Conservation (phyloP, 2,329 filamentous ascomycete species). For the Colletotrichum destructivum region DNA sequence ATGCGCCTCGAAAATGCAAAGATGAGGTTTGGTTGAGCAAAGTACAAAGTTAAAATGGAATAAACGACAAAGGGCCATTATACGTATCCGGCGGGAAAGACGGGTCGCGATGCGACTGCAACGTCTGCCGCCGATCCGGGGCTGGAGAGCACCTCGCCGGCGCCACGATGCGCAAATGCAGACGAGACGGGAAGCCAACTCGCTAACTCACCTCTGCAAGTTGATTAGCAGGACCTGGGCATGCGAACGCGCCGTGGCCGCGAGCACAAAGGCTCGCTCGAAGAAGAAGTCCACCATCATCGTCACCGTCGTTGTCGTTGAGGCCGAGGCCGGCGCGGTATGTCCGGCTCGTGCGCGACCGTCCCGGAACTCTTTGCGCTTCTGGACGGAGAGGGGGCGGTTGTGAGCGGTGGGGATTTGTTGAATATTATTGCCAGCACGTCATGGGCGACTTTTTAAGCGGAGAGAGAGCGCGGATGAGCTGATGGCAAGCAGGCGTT, state of each 20-base stretch:
- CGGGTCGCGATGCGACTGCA: background rate
- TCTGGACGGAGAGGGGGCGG: background rate
- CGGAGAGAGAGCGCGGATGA: background rate
- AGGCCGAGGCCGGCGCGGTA: constrained; percentile 1
- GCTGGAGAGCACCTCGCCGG: background rate
- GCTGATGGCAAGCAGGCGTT: background rate
- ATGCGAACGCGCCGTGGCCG: constrained; percentile 12
- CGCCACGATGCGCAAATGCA: background rate
- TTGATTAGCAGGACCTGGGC: constrained; percentile 19
- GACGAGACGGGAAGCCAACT: background rate
- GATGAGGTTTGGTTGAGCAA: background rate
- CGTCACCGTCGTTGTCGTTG: background rate
- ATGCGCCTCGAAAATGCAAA: background rate
- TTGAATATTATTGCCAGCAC: constrained; percentile 14
- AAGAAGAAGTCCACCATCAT: constrained; percentile 24
- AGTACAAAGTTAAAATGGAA: too few relatives aligned
- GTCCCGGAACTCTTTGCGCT: constrained; percentile 12
- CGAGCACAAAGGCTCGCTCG: constrained; percentile 33
- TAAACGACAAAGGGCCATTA: too few relatives aligned
- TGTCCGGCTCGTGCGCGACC: constrained; percentile 4
- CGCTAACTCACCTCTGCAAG: constrained; percentile 24
- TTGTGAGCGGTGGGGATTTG: background rate
- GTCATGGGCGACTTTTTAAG: constrained; percentile 20
- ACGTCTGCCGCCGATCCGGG: background rate
- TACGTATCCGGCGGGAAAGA: background rate